Evolutionary conservation across 108 stramenopile genomes (phyloP), one percentile per base, ranked within the genome.

Genomic region (Cylindrotheca closterium): DNA sequence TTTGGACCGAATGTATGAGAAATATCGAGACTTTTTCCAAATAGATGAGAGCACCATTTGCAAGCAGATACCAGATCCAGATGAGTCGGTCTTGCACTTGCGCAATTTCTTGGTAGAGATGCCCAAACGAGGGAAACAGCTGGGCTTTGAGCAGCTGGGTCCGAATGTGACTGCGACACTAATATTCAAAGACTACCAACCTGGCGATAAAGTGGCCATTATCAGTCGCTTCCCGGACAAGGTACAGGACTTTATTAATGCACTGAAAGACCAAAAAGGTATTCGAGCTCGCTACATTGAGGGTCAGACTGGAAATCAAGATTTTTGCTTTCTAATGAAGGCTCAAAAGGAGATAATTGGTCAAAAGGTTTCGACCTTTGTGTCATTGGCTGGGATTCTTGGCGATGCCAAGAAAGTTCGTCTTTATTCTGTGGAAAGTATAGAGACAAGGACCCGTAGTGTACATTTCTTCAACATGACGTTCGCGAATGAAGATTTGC

Each of bases 281-380:
- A 34, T 74, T 18, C 25, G 54, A 34, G 81, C 71, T 7, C 71
- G 80, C 26, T 49, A 76, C 3, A 45, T 82, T 22, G 46, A 46
- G 12, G 54, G 54, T 19, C 75, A 74, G 28, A 53, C 57, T 18
- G 74, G 61, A 15, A 49, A 61, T 30, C 68, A 79, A 55, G 84
- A 85, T 42, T 85, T 85, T 71, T 85, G 84, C 45, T 79, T 85
- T 37, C 33, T 82, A 25, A 27, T 55, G 56, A 51, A 56, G n/a
- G 67, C 84, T 1, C 26, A 65, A 34, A 71, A 80, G 33, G 70
- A 71, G 47, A 19, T 81, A 1, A 54, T 80, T 15, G 83, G 83
- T 12, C 12, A 31, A 3, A 24, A 33, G 7, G 32, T 2, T 0
- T 84, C 83, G 7, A 75, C 73, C 4, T 84, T 64, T 55, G 29